phyloP scores from a whole-genome alignment of 768 basidiomycete genomes.

The Serendipita indica region DNA sequence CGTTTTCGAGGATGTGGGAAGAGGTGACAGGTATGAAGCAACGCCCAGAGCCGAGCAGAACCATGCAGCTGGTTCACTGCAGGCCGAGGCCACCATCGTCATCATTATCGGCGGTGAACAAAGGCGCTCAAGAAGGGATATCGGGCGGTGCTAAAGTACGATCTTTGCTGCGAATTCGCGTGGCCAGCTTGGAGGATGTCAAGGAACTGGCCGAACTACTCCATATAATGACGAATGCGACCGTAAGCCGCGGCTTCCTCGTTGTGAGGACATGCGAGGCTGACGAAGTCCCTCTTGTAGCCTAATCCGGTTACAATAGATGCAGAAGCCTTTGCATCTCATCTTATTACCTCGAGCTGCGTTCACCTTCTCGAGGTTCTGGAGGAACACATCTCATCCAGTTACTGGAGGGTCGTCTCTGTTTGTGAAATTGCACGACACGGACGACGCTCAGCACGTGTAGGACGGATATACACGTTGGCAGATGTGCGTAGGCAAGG shows the following conservation, averaged over 20 bases:
- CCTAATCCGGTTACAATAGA: not conserved
- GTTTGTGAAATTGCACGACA: not conserved
- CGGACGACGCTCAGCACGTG: not conserved
- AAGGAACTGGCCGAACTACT: not conserved
- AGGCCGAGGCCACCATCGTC: not conserved
- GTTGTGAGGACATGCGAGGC: no score
- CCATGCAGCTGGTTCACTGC: not conserved
- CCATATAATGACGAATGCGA: no score
- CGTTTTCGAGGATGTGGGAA: not conserved
- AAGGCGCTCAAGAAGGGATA: no score
- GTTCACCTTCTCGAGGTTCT: not conserved
- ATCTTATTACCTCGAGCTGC: no score
- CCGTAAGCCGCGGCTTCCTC: no score
- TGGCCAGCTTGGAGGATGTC: not conserved
- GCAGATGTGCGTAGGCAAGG: not conserved
- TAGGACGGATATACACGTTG: not conserved
- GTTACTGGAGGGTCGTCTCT: not conserved
- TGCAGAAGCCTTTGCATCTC: not conserved
- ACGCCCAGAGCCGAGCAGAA: not conserved
- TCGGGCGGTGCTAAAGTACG: no score
- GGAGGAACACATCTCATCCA: not conserved
- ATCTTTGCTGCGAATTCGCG: no score
- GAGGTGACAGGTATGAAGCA: not conserved
- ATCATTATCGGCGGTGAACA: not conserved
- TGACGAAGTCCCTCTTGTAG: not conserved